Conservation (phyloP, 768 basidiomycete genomes). For the Agrocybe praecox region DNA sequence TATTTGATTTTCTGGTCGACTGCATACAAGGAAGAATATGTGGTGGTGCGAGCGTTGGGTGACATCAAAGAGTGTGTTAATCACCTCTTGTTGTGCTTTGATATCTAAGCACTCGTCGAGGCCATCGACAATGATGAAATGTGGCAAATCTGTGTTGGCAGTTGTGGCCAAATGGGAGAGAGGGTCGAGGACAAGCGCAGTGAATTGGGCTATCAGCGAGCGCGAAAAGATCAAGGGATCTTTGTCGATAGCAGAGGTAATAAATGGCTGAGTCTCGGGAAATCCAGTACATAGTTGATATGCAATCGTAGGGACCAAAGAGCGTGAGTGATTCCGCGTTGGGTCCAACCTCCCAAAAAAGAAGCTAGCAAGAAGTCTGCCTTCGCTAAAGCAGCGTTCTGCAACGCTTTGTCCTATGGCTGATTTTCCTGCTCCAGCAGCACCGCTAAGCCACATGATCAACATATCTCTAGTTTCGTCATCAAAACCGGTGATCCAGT, state of each 20-base stretch:
- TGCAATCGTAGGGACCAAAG: constrained; percentile 11
- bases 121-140: constrained; percentile 18
- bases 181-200: constrained; percentile 7
- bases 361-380: constrained; percentile 10
- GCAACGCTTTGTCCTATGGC: constrained; percentile 15
- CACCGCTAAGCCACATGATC: constrained; percentile 17
- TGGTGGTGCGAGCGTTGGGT: background rate
- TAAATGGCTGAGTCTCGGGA: background rate
- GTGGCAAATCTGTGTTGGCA: background rate
- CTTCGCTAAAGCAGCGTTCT: background rate
- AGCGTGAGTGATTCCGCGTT: background rate
- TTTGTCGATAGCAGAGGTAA: background rate
- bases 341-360: constrained; percentile 9
- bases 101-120: constrained; percentile 17
- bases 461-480: background rate
- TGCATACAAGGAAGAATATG: constrained; percentile 7
- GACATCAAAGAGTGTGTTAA: background rate
- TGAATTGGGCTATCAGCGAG: constrained; percentile 6
- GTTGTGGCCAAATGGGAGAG: background rate
- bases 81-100: constrained; percentile 4
- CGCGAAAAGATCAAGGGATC: constrained; percentile 6
- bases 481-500: constrained; percentile 20
- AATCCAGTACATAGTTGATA: constrained; percentile 9
- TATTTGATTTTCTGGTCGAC: constrained; percentile 12
- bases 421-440: constrained; percentile 20